Evolutionary conservation across 2,329 filamentous ascomycete species (phyloP).

Genomic region (Byssothecium circinans): DNA sequence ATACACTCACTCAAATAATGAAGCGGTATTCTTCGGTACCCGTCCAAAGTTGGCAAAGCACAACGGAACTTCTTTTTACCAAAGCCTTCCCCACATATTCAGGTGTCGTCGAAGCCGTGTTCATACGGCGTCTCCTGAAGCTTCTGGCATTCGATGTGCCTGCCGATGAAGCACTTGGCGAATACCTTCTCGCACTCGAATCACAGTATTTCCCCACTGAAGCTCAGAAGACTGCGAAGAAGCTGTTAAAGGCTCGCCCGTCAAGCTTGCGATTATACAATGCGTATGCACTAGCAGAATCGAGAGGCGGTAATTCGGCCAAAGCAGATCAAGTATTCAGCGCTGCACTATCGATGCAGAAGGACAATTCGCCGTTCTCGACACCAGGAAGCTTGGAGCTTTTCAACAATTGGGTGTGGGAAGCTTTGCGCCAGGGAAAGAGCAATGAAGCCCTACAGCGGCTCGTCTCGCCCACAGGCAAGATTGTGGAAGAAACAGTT

Average conservation of each 20-base stretch:
- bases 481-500: slow-evolving; percentile 6
- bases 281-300: slow-evolving; percentile 75
- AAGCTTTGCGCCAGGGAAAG: slow-evolving; percentile 57
- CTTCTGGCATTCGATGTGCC: slow-evolving; percentile 53
- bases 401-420: slow-evolving; percentile 66
- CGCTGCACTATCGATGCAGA: slow-evolving; percentile 65
- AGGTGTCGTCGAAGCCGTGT: slow-evolving; percentile 14
- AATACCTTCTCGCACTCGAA: slow-evolving; percentile 72
- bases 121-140: slow-evolving; percentile 51
- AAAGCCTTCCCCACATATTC: slow-evolving; percentile 19
- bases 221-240: slow-evolving; percentile 72
- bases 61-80: slow-evolving; percentile 29
- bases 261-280: slow-evolving; percentile 72
- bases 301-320: slow-evolving; percentile 57
- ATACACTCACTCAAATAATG: slow-evolving; percentile 7
- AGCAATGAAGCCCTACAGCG: slow-evolving; percentile 35
- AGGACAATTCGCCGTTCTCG: slow-evolving; percentile 51
- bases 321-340: slow-evolving; percentile 66
- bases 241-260: slow-evolving; percentile 68
- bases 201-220: slow-evolving; percentile 55
- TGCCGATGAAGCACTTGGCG: slow-evolving; percentile 57
- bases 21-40: slow-evolving; percentile 15
- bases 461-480: slow-evolving; percentile 34
- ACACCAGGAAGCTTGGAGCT: slow-evolving; percentile 50
- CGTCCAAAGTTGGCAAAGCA: slow-evolving; percentile 21